Evolutionary conservation across 2,329 filamentous ascomycete species (phyloP), one percentile per base, ranked within the genome.

Genomic region (Stylonectria norvegica): DNA sequence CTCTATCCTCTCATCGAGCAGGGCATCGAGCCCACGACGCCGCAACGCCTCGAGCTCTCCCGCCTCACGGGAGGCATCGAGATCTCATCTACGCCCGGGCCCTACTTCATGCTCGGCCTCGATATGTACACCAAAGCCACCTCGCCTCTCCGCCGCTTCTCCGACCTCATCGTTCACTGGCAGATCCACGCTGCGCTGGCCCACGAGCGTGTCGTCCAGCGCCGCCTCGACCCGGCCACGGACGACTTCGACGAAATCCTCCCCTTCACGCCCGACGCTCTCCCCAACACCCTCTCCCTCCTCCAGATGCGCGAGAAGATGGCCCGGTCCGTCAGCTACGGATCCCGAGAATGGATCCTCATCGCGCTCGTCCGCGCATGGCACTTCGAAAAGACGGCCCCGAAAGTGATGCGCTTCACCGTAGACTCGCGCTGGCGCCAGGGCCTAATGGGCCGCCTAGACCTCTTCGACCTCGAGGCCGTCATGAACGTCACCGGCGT

Each of bases 81-180:
- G 44, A 59, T 81, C 10, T 72, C 74, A 7, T 66, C 73, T n/a
- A 61, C 58, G 3, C 72, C 80, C 0, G 73, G 70, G 7, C 73
- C 73, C 5, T 75, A 83, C 60, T 71, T 76, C 45, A 67, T 73
- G 31, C 68, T 84, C 42, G 82, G 81, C 14, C 56, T 76, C 2
- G 70, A 78, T 38, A 75, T 76, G 64, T 83, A 85, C 59, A 66
- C 76, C 42, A 83, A 81, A 50, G 74, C 74, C 27, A 85, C 82
- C 6, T 82, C 77, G 35, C 82, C 82, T 14, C 69, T 86, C n/a
- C 78, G 82, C 22, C 75, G 82, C 30, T 85, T 75, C 60, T 63
- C 68, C 5, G 82, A 86, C 59, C 63, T 85, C 33, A 57, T 85
- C 20, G 71, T 76, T 2, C 81, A 85, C 62, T 85, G 79, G 78